These are phyloP conservation scores for Botrytis squamosa DNA, from an alignment of 2,329 filamentous ascomycete species.

Conservation along the genomic window DNA sequence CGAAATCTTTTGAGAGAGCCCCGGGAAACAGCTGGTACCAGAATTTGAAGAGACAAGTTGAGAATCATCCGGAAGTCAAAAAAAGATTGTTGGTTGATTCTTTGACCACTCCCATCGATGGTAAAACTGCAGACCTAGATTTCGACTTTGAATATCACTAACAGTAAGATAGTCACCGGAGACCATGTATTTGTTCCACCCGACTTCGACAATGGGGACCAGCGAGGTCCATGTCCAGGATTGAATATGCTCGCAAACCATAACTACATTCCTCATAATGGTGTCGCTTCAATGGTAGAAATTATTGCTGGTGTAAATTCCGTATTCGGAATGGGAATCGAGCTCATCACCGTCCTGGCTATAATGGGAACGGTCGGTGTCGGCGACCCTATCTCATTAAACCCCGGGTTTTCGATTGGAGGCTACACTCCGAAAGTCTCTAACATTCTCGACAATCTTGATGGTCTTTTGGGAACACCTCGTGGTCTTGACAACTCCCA, in stretches of 20 bases:
- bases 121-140: neutral
- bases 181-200: neutral
- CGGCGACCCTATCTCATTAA: neutral
- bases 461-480: neutral
- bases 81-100: neutral
- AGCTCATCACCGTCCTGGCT: neutral
- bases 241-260: neutral
- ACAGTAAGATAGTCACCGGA: neutral
- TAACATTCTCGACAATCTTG: neutral
- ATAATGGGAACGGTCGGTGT: neutral
- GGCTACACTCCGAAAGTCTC: neutral
- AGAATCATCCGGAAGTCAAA: neutral
- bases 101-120: neutral
- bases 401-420: neutral
- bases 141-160: neutral
- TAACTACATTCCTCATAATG: neutral
- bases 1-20: neutral
- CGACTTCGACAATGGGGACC: neutral
- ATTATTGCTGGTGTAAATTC: neutral
- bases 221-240: neutral
- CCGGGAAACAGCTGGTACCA: neutral
- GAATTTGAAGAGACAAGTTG: neutral
- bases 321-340: conserved; percentile 1
- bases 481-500: neutral
- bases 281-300: neutral